Evolutionary conservation across 2,329 filamentous ascomycete genomes (phyloP), one percentile per base, ranked within the genome.

Genomic region (Sarocladium kiliense): DNA sequence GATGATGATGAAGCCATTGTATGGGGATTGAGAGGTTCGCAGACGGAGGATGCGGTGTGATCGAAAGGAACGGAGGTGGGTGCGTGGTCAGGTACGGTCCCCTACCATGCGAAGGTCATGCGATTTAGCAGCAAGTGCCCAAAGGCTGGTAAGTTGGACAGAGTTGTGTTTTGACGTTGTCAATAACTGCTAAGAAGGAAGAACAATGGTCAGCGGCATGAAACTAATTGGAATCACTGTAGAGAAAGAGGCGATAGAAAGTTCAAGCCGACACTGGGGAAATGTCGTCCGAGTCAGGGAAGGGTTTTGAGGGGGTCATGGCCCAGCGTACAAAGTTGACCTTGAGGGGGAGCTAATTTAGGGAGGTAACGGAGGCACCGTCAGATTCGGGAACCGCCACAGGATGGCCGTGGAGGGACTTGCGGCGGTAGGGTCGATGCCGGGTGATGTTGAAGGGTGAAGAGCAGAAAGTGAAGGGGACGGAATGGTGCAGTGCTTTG

Each of bases 1-100:
- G 91, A 96, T 60, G 90, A 94, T 58, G 88, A 91, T 61, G 89
- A 92, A 57, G 90, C 85, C 90, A 94, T 94, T 70, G 66, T 70
- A 70, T 63, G 58, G 14, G 18, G 19, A 59, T 57, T 56, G 56
- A 32, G 49, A 56, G 59, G 62, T 57, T 60, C 60, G 63, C 11
- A 23, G 30, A 34, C 12, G n/a, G 10, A 23, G 12, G n/a, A 51
- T 21, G 47, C 19, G 9, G n/a, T 10, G 25, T 21, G 30, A 19
- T 30, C 23, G 11, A 4, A 18, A 36, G 10, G 30, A 5, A 36
- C 12, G 23, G 9, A n/a, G 44, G n/a, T 25, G 44, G 26, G 12
- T 26, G n/a, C 12, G 21, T 27, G 47, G 27, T 51, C 47, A 30
- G 44, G 44, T 27, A 47, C 3, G n/a, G 7, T 10, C 23, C 25